Percentiles rank a stretch among this genome's conserved stretches.
phyloP scores from a whole-genome alignment of 331 rosid species.

The Malus hybrid region DNA sequence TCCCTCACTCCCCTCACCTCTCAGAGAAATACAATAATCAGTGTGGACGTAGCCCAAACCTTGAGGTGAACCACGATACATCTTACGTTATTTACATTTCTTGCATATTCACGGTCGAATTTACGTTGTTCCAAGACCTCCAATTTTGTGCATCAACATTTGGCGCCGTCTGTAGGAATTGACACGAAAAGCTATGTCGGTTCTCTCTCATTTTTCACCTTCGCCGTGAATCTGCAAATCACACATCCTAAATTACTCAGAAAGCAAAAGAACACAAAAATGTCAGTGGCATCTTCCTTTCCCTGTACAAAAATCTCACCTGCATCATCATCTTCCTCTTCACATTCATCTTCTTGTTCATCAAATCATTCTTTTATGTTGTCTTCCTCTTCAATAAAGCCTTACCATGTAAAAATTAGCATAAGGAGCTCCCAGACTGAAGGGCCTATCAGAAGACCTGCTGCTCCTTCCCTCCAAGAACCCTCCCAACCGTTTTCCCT shows the following conservation, averaged over 20 bases:
- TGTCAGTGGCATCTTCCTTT: slow-evolving; percentile 78
- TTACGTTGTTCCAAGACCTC: no score
- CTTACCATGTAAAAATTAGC: slow-evolving; percentile 17
- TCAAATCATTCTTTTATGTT: slow-evolving; percentile 32
- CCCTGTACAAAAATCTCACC: slow-evolving; percentile 61
- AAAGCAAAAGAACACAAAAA: slow-evolving; percentile 10
- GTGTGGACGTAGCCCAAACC: no score
- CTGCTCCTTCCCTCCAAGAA: slow-evolving; percentile 66
- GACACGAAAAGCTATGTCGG: no score
- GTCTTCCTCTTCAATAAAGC: slow-evolving; percentile 27
- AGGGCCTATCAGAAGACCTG: slow-evolving; percentile 94
- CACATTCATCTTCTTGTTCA: slow-evolving; percentile 31
- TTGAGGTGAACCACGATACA: no score
- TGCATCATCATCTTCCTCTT: slow-evolving; percentile 27
- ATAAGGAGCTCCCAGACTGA: slow-evolving; percentile 73
- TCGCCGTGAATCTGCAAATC: neutral
- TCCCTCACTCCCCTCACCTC: no score
- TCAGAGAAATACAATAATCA: no score
- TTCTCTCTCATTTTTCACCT: no score
- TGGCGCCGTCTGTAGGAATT: no score
- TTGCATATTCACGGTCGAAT: no score
- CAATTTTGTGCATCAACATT: no score
- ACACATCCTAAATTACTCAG: slow-evolving; percentile 4
- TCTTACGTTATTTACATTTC: no score
- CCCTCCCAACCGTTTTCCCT: slow-evolving; percentile 55